Conservation (phyloP, 805 yeast genomes). For the Huiozyma sinensis region DNA sequence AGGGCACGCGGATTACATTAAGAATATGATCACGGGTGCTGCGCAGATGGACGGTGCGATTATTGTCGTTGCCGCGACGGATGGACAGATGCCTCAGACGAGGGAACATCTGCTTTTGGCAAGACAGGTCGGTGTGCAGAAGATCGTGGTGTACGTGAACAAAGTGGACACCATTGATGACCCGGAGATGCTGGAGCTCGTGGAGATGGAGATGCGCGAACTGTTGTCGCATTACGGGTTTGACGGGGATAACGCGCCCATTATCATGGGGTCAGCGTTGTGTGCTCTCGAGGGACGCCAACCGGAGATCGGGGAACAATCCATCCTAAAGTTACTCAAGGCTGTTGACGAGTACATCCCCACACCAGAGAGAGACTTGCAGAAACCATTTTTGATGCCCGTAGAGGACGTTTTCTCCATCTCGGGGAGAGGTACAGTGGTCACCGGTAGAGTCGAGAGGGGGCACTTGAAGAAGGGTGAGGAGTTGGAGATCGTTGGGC, state of each 20-base stretch:
- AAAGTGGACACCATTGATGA: slow-evolving; percentile 97
- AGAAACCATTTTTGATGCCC: slow-evolving; percentile 93
- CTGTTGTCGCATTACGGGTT: slow-evolving; percentile 82
- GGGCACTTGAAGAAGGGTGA: slow-evolving; percentile 97
- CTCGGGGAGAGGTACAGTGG: slow-evolving; percentile 99
- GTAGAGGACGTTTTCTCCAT: slow-evolving; percentile 96
- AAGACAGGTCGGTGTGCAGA: slow-evolving; percentile 98
- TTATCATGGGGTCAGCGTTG: slow-evolving; percentile 95
- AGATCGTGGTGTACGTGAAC: slow-evolving; percentile 94
- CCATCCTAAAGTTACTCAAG: slow-evolving; percentile 72
- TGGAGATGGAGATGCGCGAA: slow-evolving; percentile 99
- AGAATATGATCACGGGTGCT: slow-evolving; percentile 99
- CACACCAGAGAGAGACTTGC: slow-evolving; percentile 92
- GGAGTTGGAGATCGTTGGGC: slow-evolving; percentile 95
- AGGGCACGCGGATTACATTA: slow-evolving; percentile 97
- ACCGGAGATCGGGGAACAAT: slow-evolving; percentile 87
- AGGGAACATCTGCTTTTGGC: slow-evolving; percentile 97
- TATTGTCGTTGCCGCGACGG: slow-evolving; percentile 97
- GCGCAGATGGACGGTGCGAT: slow-evolving; percentile 99
- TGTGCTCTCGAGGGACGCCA: slow-evolving; percentile 83
- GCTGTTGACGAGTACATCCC: slow-evolving; percentile 94
- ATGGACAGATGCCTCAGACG: slow-evolving; percentile 99
- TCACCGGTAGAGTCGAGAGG: slow-evolving; percentile 98
- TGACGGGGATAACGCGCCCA: slow-evolving; percentile 97
- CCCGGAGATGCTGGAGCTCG: slow-evolving; percentile 98